phyloP scores from a whole-genome alignment of 2,329 filamentous ascomycete genomes.

The Cercospora nicotianae region DNA sequence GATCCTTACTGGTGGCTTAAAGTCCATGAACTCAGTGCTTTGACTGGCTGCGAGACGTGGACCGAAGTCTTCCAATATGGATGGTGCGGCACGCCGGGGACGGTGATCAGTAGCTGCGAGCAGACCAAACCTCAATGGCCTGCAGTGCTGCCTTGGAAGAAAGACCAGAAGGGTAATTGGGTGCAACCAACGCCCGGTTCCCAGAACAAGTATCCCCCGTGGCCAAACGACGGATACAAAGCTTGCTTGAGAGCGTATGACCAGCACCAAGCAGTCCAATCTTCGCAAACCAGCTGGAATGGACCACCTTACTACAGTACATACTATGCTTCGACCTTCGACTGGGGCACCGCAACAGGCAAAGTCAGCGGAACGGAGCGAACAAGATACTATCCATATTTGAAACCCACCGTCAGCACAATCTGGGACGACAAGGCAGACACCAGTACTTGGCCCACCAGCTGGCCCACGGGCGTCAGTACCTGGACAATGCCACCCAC shows the following conservation, averaged over 20 bases:
- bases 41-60: conserved; percentile 4
- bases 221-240: conserved; percentile 2
- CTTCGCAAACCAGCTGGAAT: background rate
- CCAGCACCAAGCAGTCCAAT: background rate
- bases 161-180: background rate
- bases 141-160: background rate
- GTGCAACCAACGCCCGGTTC: background rate
- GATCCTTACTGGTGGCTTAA: conserved; percentile 3
- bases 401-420: background rate
- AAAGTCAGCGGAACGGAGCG: background rate
- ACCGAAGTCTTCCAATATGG: background rate
- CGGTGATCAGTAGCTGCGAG: background rate
- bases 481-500: conserved; percentile 1
- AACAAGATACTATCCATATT: background rate
- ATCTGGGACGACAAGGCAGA: conserved; percentile 1
- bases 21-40: background rate
- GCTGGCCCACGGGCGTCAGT: background rate
- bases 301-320: conserved; percentile 3
- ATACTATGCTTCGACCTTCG: background rate
- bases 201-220: conserved; percentile 1
- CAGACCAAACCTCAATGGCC: background rate
- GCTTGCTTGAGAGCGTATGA: background rate
- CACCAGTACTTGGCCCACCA: background rate
- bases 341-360: background rate
- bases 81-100: background rate